Evolutionary conservation across 805 yeast genomes (phyloP), one percentile per base, ranked within the genome.

Genomic region (Cyberlindnera samutprakarnensis): DNA sequence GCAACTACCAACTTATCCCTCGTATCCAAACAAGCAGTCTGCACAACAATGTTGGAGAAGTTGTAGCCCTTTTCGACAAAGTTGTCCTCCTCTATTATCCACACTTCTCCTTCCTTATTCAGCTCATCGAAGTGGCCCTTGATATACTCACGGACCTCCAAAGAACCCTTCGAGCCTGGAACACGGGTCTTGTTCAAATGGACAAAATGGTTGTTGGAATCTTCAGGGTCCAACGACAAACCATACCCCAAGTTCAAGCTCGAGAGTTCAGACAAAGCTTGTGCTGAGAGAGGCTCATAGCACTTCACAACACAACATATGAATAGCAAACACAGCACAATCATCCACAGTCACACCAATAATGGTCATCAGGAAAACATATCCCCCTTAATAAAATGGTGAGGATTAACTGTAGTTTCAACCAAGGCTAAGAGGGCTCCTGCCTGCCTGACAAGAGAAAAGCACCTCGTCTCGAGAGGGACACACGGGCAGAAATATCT

Each of bases 121-220:
- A 64, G 36, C 1, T 29, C 23, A 10, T 43, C 33, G 32, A 70
- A 66, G 14, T 58, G 62, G 1, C 36, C 17, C 12, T 32, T 36
- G 15, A 70, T 56, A 39, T 64, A 68, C 8, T 53, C 37, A 30
- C 59, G 63, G 7, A 66, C 59, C 15, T 49, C 28, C 3, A 41
- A 20, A 2, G 74, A 64, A 7, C 61, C 65, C 7, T 44, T 40
- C 3, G 68, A 53, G 1, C 72, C 73, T 0, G 75, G 72, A 0
- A 47, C 39, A 27, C 77, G 37, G 2, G 66, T 61, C 3, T 41
- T 47, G 39, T 62, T 60, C 37, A 61, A 56, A 23, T 63, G 64
- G 7, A 20, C 31, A 23, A 45, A 36, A 23, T 50, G 54, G 27
- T 43, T 46, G 2, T 14, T 11, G 3, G 19, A 18, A 15, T 49